Percentiles rank a stretch among this genome's conserved stretches.
Conservation (phyloP, 225 moss, liverwort and hornwort species). For the Bryum argenteum region DNA sequence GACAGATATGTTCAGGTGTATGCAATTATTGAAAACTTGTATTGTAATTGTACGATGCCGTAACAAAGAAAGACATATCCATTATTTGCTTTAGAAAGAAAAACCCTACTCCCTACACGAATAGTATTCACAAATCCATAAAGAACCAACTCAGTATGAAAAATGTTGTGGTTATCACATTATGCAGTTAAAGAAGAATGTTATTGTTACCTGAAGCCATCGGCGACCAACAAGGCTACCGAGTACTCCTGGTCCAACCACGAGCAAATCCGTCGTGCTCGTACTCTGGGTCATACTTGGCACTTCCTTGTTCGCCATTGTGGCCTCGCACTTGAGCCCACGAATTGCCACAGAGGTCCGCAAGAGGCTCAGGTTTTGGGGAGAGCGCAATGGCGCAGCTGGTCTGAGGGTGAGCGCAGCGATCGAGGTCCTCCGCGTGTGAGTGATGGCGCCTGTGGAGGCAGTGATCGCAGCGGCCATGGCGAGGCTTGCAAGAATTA, state of each 20-base stretch:
- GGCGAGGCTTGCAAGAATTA: not conserved
- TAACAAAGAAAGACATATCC: too few relatives aligned
- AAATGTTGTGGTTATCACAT: not conserved
- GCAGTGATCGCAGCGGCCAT: conserved; percentile 35
- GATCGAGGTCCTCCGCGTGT: conserved; percentile 9
- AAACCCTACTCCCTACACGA: not conserved
- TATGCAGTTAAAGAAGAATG: not conserved
- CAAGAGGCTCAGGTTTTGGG: not conserved
- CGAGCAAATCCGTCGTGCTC: conserved; percentile 47
- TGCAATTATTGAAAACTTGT: not conserved
- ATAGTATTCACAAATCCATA: not conserved
- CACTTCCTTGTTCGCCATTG: conserved; percentile 31
- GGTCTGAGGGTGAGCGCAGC: not conserved
- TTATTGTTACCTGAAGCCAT: conserved; percentile 73
- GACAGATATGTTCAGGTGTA: not conserved
- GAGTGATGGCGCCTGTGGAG: conserved; percentile 9
- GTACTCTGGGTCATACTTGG: not conserved
- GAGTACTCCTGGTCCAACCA: conserved; percentile 91
- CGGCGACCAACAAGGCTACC: conserved; percentile 73
- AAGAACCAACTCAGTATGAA: not conserved
- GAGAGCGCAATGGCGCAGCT: not conserved
- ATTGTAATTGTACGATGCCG: too few relatives aligned
- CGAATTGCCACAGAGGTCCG: not conserved
- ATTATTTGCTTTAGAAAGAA: too few relatives aligned
- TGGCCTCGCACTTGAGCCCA: conserved; percentile 30